Conservation (phyloP, 2,329 filamentous ascomycete genomes). For the Thielaviopsis musarum region DNA sequence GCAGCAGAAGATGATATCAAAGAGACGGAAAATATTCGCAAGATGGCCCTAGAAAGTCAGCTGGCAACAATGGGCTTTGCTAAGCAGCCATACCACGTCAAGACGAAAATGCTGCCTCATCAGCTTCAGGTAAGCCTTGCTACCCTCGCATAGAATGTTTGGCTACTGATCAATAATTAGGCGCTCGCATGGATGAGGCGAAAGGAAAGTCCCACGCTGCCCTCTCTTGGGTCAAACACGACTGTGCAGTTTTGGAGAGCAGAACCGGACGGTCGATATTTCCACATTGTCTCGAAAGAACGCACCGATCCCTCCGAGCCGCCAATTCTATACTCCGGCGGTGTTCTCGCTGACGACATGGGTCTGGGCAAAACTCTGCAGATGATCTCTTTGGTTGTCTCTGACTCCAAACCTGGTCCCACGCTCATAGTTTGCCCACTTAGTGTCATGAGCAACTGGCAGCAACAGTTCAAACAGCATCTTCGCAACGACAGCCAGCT, state of each 20-base stretch:
- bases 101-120: constrained; percentile 58
- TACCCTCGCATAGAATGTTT: not conserved
- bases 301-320: constrained; percentile 15
- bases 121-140: constrained; percentile 41
- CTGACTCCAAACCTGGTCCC: constrained; percentile 33
- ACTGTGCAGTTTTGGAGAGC: constrained; percentile 19
- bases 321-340: constrained; percentile 57
- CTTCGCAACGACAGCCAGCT: constrained; percentile 45
- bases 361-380: constrained; percentile 81
- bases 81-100: constrained; percentile 45
- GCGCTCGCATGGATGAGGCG: constrained; percentile 67
- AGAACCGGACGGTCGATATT: not conserved
- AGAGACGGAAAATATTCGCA: not conserved
- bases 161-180: constrained; percentile 22
- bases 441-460: constrained; percentile 84
- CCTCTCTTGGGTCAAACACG: constrained; percentile 34
- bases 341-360: constrained; percentile 86
- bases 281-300: not conserved
- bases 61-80: constrained; percentile 58
- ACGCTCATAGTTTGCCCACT: constrained; percentile 72
- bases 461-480: constrained; percentile 59
- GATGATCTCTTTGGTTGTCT: constrained; percentile 61
- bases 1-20: not conserved
- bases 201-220: constrained; percentile 55
- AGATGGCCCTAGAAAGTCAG: constrained; percentile 34